Conservation (phyloP, 805 yeast genomes). For the Diddensiella santjacobensis region DNA sequence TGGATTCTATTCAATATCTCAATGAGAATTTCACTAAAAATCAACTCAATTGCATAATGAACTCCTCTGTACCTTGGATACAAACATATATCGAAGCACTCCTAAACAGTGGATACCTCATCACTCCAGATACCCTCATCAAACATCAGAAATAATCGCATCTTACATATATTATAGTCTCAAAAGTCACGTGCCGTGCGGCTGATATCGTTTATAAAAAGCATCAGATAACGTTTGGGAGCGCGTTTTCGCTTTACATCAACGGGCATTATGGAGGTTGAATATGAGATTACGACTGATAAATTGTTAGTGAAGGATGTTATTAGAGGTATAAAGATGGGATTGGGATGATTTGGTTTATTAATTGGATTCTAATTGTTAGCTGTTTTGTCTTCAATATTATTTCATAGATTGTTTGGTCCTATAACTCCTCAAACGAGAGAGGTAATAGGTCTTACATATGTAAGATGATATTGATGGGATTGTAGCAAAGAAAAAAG, state of each 20-base stretch:
- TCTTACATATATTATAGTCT: too few relatives aligned
- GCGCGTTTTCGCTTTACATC: too few relatives aligned
- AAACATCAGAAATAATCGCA: too few relatives aligned
- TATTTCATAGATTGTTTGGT: conserved; percentile 68
- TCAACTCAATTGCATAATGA: not conserved
- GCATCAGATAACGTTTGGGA: too few relatives aligned
- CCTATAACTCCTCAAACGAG: conserved; percentile 51
- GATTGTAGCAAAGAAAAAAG: not conserved
- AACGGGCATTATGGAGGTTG: conserved; percentile 24
- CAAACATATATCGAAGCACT: not conserved
- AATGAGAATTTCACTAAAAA: not conserved
- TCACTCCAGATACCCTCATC: too few relatives aligned
- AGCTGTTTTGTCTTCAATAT: conserved; percentile 62
- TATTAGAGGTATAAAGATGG: conserved; percentile 48
- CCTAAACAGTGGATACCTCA: not conserved
- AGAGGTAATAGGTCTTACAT: conserved; percentile 58
- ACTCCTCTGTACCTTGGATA: not conserved
- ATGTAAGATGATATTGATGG: too few relatives aligned
- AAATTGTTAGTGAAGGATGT: conserved; percentile 53
- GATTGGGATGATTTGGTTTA: conserved; percentile 24
- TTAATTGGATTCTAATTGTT: not conserved
- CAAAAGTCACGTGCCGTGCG: too few relatives aligned
- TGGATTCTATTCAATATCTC: conserved; percentile 25
- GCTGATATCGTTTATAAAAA: too few relatives aligned
- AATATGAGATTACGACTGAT: conserved; percentile 35